These are phyloP conservation scores for Raffaelea albimanens DNA, from an alignment of 2,329 filamentous ascomycete genomes.

Conservation along the genomic window DNA sequence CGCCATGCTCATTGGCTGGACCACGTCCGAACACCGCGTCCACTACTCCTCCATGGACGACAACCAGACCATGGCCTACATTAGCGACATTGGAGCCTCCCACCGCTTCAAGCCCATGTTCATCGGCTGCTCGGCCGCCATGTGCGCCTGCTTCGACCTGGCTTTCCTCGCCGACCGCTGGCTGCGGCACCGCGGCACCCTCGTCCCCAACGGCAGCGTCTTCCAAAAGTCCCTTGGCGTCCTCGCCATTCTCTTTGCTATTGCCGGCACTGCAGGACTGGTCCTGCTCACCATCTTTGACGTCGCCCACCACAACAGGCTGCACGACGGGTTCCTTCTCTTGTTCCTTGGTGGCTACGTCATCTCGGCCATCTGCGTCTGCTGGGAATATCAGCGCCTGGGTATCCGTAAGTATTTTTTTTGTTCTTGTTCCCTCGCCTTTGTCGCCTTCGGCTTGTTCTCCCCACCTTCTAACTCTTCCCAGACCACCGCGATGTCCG, in stretches of 20 bases:
- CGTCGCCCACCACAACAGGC: constrained; percentile 52
- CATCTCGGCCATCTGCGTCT: constrained; percentile 77
- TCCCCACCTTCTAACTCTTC: background rate
- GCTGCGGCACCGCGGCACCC: constrained; percentile 70
- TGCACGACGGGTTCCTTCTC: constrained; percentile 69
- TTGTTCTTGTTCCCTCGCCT: background rate
- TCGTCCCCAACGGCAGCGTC: constrained; percentile 60
- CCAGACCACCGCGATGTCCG: constrained; percentile 63
- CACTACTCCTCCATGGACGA: constrained; percentile 52
- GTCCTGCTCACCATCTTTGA: constrained; percentile 83
- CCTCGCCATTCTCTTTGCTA: constrained; percentile 56
- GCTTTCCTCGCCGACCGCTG: constrained; percentile 75
- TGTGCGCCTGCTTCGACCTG: constrained; percentile 70
- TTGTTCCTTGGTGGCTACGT: constrained; percentile 85
- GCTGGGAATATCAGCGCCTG: constrained; percentile 80
- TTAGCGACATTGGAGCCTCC: constrained; percentile 54
- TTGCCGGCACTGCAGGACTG: constrained; percentile 69
- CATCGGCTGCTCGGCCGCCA: constrained; percentile 60
- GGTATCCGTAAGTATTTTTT: constrained; percentile 49
- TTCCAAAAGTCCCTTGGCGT: constrained; percentile 54
- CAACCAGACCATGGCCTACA: constrained; percentile 58
- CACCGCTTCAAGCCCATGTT: constrained; percentile 64
- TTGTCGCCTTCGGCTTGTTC: background rate
- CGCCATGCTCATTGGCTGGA: constrained; percentile 63
- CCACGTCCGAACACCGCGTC: constrained; percentile 40